Conservation (phyloP, 495 filamentous ascomycete genomes). For the Bacidia gigantensis region DNA sequence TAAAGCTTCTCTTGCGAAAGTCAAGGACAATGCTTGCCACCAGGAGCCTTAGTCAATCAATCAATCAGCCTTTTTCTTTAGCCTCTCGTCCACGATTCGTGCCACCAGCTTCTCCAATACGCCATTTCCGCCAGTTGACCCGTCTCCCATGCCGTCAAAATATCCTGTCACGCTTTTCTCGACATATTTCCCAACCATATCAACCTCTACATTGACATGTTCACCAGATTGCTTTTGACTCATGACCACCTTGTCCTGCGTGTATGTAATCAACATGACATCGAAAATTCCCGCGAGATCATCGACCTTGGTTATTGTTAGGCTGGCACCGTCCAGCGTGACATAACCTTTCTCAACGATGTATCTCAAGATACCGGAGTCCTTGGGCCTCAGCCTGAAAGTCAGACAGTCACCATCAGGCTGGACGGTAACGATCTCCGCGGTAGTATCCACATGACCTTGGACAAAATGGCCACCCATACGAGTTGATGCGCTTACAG, state of each 20-base stretch:
- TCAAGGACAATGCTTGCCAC: background rate
- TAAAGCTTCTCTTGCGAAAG: background rate
- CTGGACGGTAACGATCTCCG: constrained; percentile 48
- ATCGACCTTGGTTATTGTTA: constrained; percentile 74
- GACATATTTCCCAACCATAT: constrained; percentile 97
- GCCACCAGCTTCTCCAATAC: constrained; percentile 76
- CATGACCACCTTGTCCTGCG: constrained; percentile 82
- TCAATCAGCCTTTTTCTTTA: constrained; percentile 25
- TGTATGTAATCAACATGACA: constrained; percentile 98
- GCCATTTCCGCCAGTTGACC: constrained; percentile 38
- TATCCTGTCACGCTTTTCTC: constrained; percentile 72
- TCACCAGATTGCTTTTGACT: constrained; percentile 72
- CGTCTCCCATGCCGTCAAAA: constrained; percentile 32
- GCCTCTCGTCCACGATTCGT: constrained; percentile 60
- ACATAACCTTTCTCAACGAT: constrained; percentile 96
- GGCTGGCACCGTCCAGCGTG: constrained; percentile 86
- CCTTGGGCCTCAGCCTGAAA: constrained; percentile 63
- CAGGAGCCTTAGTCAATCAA: background rate
- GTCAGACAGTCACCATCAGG: constrained; percentile 82
- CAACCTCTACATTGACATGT: constrained; percentile 90
- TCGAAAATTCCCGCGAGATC: constrained; percentile 62
- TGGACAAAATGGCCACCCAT: constrained; percentile 68
- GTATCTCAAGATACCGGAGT: constrained; percentile 55
- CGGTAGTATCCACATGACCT: constrained; percentile 87
- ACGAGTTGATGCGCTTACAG: constrained; percentile 73